Evolutionary conservation across 176 grass and related monocot genomes (phyloP), one percentile per base, ranked within the genome.

Genomic region (Hordeum marinum): DNA sequence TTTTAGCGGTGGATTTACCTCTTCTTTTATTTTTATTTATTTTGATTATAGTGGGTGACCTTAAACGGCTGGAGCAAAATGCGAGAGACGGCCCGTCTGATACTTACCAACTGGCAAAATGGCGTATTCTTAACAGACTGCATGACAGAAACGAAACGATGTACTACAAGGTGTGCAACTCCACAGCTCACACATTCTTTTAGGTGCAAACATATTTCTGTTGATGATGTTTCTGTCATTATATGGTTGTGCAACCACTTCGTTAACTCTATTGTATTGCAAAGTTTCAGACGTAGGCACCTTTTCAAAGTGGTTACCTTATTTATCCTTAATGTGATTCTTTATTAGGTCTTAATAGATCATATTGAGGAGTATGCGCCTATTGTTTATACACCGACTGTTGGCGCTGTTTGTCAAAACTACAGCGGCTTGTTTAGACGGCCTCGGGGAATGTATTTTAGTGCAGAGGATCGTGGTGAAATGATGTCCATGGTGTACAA

Each of bases 401-500:
- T 98, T 84, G 96, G 96, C 34, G 89, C 90, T 45, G 96, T 96
- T 83, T 98, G 96, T 74, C 96, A 98, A 92, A 98, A 98, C 80
- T 98, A 98, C 84, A 94, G 96, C 94, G 96, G 96, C 35, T 78
- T 98, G 76, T 98, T 87, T 80, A 87, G 93, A 84, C 84, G 96
- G 45, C 96, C 96, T 73, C 78, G 96, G 29, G 96, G 93, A 72
- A 98, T 98, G 96, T 98, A 95, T 75, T 98, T 98, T 88, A 94
- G 90, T 85, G 90, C 93, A 76, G 90, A 85, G 83, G 91, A 98
- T 86, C 91, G 86, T 78, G 96, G 91, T 27, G 93, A 94, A 77
- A 98, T 98, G 96, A 98, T 98, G 96, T 98, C 96, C 57, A 98
- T 98, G 96, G 96, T 98, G 75, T 98, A 98, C 79, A 98, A 98